These are phyloP conservation scores for Sphaerosporella brunnea DNA, from an alignment of 495 filamentous ascomycete species.

Conservation along the genomic window DNA sequence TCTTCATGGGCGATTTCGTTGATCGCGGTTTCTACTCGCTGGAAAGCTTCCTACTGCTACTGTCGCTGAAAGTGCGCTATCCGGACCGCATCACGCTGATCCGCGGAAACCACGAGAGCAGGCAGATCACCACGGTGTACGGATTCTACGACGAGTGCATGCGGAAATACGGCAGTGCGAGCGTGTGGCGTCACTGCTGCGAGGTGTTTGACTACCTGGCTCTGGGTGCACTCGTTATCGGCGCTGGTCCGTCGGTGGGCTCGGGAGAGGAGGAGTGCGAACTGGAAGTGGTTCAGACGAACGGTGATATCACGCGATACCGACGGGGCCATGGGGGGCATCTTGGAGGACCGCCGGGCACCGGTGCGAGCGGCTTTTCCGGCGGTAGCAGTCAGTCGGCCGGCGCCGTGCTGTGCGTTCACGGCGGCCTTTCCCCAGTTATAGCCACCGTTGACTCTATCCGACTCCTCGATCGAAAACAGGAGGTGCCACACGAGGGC, in stretches of 20 bases:
- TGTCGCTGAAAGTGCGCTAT: constrained; percentile 93
- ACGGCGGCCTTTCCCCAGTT: constrained; percentile 78
- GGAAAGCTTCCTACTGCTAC: constrained; percentile 83
- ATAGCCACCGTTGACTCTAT: constrained; percentile 95
- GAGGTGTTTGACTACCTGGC: constrained; percentile 98
- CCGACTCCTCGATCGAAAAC: constrained; percentile 82
- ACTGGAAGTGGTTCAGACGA: constrained; percentile 75
- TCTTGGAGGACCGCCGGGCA: constrained; percentile 50
- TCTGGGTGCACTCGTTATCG: constrained; percentile 81
- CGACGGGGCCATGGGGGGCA: constrained; percentile 9
- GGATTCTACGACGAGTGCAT: constrained; percentile 98
- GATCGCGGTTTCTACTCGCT: constrained; percentile 96
- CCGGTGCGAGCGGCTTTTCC: constrained; percentile 51
- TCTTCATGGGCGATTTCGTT: constrained; percentile 98
- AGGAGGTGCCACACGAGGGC: constrained; percentile 95
- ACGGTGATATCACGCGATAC: constrained; percentile 34
- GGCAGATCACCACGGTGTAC: constrained; percentile 95
- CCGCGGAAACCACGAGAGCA: constrained; percentile 90
- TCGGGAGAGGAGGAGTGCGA: constrained; percentile 55
- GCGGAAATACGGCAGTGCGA: constrained; percentile 91
- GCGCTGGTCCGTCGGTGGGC: constrained; percentile 56
- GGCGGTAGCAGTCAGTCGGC: constrained; percentile 28
- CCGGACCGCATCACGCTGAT: constrained; percentile 95
- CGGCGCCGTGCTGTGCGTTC: constrained; percentile 61
- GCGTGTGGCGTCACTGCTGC: constrained; percentile 97